A percentile compares a stretch with the other conserved stretches of the same genome.
Conservation (phyloP, 1,284 basidiomycete genomes). For the Polyporus tsugae region DNA sequence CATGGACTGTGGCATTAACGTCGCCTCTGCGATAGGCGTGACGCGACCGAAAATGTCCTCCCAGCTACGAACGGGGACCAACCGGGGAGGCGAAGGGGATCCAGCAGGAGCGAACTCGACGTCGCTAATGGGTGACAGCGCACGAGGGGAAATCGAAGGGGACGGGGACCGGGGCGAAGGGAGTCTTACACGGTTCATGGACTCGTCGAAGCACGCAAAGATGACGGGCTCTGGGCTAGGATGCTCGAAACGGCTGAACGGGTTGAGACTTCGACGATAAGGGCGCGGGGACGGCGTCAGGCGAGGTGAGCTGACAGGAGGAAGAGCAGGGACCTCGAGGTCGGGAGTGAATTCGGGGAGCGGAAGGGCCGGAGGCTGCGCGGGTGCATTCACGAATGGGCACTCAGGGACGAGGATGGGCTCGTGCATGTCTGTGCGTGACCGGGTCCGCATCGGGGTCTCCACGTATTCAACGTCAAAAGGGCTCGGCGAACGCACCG, state of each 20-base stretch:
- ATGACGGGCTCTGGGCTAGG: conserved; percentile 43
- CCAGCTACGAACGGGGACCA: not conserved
- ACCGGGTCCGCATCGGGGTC: not conserved
- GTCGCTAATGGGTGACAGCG: conserved; percentile 4
- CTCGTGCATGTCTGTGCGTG: not conserved
- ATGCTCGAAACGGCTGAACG: conserved; percentile 1
- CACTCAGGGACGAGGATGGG: not conserved
- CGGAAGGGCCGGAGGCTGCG: conserved; percentile 26
- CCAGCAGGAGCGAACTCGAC: conserved; percentile 1
- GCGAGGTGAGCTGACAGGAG: not conserved
- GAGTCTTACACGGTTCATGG: not conserved
- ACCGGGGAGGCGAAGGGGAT: conserved; percentile 1
- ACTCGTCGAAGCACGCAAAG: not conserved
- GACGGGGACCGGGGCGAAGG: not conserved
- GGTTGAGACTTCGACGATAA: conserved; percentile 6
- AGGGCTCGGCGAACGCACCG: conserved; percentile 1
- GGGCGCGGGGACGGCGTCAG: not conserved
- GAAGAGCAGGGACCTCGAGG: conserved; percentile 9
- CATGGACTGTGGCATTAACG: not conserved
- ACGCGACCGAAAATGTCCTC: not conserved
- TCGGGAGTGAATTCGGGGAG: conserved; percentile 29
- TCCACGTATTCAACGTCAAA: conserved; percentile 3
- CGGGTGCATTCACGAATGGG: conserved; percentile 17
- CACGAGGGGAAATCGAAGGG: not conserved
- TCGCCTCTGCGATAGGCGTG: not conserved